Conservation (phyloP, 2,329 filamentous ascomycete genomes). For the Onygenales sp. region DNA sequence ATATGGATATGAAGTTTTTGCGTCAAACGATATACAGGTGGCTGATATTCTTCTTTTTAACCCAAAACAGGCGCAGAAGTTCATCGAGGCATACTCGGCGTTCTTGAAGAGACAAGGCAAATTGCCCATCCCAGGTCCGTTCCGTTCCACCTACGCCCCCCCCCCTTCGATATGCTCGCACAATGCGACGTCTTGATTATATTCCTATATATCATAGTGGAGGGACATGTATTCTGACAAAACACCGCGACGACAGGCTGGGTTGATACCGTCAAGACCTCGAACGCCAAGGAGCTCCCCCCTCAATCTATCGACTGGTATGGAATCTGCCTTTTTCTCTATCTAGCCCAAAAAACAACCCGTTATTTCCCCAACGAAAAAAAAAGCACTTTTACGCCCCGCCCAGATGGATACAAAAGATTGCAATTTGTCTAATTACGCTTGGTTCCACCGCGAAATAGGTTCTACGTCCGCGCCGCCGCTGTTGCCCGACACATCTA, state of each 20-base stretch:
- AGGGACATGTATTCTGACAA: not conserved
- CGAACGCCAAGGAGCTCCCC: slow-evolving; percentile 90
- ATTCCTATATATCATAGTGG: slow-evolving; percentile 5
- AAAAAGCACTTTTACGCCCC: not conserved
- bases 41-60: slow-evolving; percentile 12
- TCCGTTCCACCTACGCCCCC: slow-evolving; percentile 8
- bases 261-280: slow-evolving; percentile 99
- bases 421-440: not conserved
- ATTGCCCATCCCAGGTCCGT: slow-evolving; percentile 59
- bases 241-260: slow-evolving; percentile 54
- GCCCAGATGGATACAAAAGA: not conserved
- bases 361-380: not conserved
- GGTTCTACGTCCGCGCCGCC: slow-evolving; percentile 76
- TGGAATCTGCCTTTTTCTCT: slow-evolving; percentile 26
- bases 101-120: slow-evolving; percentile 65
- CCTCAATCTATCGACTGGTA: slow-evolving; percentile 98
- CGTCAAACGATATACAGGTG: not conserved
- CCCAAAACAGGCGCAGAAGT: slow-evolving; percentile 50
- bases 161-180: slow-evolving; percentile 7
- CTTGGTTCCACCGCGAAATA: slow-evolving; percentile 14
- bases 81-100: slow-evolving; percentile 57
- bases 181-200: slow-evolving; percentile 5
- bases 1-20: not conserved
- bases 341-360: not conserved
- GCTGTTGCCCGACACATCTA: slow-evolving; percentile 97